Percentiles rank a stretch among this genome's conserved stretches.
phyloP scores from a whole-genome alignment of 2,329 filamentous ascomycete genomes.

The Triangularia setosa region DNA sequence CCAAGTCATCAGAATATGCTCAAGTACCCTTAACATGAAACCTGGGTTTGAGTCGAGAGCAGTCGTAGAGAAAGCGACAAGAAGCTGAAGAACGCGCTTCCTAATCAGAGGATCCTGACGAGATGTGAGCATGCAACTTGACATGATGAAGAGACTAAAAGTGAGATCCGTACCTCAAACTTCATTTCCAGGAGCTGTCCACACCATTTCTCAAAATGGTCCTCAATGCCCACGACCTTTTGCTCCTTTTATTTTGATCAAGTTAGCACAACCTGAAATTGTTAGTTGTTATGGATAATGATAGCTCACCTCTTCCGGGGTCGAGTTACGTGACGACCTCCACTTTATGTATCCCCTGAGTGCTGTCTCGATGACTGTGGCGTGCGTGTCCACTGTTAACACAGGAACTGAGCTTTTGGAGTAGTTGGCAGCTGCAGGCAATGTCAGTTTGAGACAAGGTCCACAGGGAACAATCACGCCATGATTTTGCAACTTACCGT shows the following conservation, averaged over 20 bases:
- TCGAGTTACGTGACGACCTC: constrained; percentile 37
- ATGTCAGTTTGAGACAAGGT: constrained; percentile 18
- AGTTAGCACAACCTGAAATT: neutral
- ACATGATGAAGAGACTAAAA: neutral
- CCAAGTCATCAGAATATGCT: constrained; percentile 84
- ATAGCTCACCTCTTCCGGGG: constrained; percentile 28
- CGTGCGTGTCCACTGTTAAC: constrained; percentile 81
- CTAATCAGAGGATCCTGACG: constrained; percentile 70
- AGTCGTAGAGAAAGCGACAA: constrained; percentile 79
- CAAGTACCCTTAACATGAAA: constrained; percentile 85
- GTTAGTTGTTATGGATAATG: neutral
- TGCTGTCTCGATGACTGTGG: constrained; percentile 82
- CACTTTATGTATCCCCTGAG: constrained; percentile 87
- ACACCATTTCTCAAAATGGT: constrained; percentile 68
- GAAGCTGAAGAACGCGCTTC: constrained; percentile 75
- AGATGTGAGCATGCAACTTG: neutral
- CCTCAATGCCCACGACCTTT: constrained; percentile 55
- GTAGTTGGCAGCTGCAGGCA: constrained; percentile 49
- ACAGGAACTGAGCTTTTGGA: constrained; percentile 68
- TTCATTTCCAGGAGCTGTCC: constrained; percentile 64
- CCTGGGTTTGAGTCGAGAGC: constrained; percentile 71
- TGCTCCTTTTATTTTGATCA: constrained; percentile 36
- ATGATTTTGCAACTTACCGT: constrained; percentile 45
- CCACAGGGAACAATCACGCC: neutral
- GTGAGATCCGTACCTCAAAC: constrained; percentile 48